Evolutionary conservation across 2,329 filamentous ascomycete species (phyloP), one percentile per base, ranked within the genome.

Genomic region (Epichloe glyceriae): DNA sequence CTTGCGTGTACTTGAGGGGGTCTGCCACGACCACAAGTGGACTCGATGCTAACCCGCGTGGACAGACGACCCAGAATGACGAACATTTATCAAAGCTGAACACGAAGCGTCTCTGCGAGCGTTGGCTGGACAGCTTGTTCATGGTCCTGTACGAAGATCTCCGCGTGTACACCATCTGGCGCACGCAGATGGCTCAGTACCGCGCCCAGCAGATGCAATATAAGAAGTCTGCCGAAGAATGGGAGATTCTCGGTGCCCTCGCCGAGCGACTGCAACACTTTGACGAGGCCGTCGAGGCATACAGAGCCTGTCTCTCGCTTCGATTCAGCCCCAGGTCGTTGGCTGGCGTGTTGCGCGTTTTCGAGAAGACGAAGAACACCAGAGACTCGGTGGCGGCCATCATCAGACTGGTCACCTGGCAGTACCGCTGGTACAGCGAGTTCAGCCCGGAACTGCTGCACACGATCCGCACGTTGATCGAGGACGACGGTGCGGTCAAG

Each of bases 131-230:
- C 68, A 97, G 95, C 61, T 77, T 98, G 20, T 98, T 98, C 72
- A 98, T 98, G 93, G 93, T 97, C 0, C 77, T 98, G 3, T 98
- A 98, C 66, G 93, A 98, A 67, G 93, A 98, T 62, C 78, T 98
- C 17, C 87, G 93, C 47, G 91, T 98, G 44, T 98, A 98, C 73
- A 98, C 93, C 12, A 98, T 98, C 67, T 98, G 93, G 93, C 85
- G 93, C 51, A 97, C 93, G 0, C 93, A 98, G 66, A 93, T 97
- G 81, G 87, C 89, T 0, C 91, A 97, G 65, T 96, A 90, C 64
- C 84, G 88, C 20, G 88, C 91, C 50, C 91, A 97, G 67, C 86
- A 91, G 55, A 83, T 95, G 67, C 85, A 94, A 57, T 98, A 97
- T 73, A 93, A 93, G 70, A 98, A 97, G 71, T 93, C 86, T 1